A percentile compares a stretch with the other conserved stretches of the same genome.
Conservation (phyloP, 768 basidiomycete species). For the Boletus tomentosulus region DNA sequence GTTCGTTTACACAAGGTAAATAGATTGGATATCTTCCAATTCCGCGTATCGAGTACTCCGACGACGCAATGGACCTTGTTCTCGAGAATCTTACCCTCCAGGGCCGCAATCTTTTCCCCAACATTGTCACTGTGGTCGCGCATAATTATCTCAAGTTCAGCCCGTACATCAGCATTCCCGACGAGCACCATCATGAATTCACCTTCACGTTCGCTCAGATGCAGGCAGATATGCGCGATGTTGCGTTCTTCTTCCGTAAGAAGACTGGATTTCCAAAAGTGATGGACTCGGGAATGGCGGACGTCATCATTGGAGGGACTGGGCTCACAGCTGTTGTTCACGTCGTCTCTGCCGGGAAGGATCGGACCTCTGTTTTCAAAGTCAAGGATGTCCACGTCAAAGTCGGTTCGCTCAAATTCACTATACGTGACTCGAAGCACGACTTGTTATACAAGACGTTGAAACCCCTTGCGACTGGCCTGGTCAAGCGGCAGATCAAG, state of each 20-base stretch:
- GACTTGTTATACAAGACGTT: constrained; percentile 84
- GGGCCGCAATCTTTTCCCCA: constrained; percentile 87
- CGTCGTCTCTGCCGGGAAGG: constrained; percentile 57
- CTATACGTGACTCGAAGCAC: constrained; percentile 89
- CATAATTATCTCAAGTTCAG: constrained; percentile 83
- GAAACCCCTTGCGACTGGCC: constrained; percentile 68
- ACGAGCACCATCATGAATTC: constrained; percentile 68
- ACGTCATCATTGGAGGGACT: constrained; percentile 78
- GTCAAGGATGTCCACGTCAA: constrained; percentile 72
- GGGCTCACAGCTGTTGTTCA: constrained; percentile 70
- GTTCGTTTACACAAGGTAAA: neutral
- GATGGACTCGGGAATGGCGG: constrained; percentile 78
- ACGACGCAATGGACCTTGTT: constrained; percentile 80
- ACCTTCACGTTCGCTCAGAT: constrained; percentile 77
- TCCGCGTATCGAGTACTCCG: constrained; percentile 91
- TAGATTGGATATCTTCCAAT: constrained; percentile 82
- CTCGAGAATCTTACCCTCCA: constrained; percentile 90
- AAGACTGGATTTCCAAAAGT: constrained; percentile 82
- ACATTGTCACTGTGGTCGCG: constrained; percentile 65
- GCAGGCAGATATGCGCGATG: constrained; percentile 91
- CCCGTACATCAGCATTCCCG: constrained; percentile 57
- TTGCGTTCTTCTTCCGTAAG: constrained; percentile 86
- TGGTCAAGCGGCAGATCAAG: constrained; percentile 74
- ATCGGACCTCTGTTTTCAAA: constrained; percentile 66
- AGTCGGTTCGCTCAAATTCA: constrained; percentile 84